These are phyloP conservation scores for Nicotiana rustica DNA, from an alignment of 305 asterid species.

Conservation along the genomic window DNA sequence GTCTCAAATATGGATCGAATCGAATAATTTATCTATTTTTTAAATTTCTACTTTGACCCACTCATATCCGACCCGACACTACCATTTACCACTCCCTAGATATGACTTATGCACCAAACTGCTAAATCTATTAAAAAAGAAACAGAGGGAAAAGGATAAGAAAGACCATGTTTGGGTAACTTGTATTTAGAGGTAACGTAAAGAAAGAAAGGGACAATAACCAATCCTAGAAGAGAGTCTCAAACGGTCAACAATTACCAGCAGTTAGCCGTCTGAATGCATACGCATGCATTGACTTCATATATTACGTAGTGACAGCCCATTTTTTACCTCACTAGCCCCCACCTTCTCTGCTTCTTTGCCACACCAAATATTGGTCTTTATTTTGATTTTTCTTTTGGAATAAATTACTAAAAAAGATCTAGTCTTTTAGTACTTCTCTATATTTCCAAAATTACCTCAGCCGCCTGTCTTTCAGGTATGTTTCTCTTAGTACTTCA, in stretches of 20 bases:
- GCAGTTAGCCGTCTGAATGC: slow-evolving; percentile 28
- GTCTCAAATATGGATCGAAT: too few relatives aligned
- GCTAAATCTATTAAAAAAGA: not conserved
- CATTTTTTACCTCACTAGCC: not conserved
- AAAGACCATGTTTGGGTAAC: not conserved
- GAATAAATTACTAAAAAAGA: not conserved
- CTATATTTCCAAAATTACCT: slow-evolving; percentile 16
- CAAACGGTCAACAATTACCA: not conserved
- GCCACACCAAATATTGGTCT: slow-evolving; percentile 37
- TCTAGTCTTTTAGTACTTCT: not conserved
- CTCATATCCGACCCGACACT: too few relatives aligned
- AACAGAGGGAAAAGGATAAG: not conserved
- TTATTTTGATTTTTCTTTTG: slow-evolving; percentile 12
- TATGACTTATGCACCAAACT: too few relatives aligned
- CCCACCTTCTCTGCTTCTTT: slow-evolving; percentile 14
- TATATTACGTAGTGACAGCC: slow-evolving; percentile 12
- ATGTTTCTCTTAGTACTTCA: slow-evolving; percentile 25
- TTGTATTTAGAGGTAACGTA: slow-evolving; percentile 28
- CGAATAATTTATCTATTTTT: too few relatives aligned
- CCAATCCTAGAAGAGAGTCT: not conserved
- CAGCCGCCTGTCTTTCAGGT: slow-evolving; percentile 63
- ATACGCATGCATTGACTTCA: slow-evolving; percentile 26
- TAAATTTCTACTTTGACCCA: too few relatives aligned
- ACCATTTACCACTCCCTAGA: too few relatives aligned
- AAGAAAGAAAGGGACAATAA: not conserved